Evolutionary conservation across 176 grass and related monocot genomes (phyloP).

Genomic region (Hyparrhenia diplandra): DNA sequence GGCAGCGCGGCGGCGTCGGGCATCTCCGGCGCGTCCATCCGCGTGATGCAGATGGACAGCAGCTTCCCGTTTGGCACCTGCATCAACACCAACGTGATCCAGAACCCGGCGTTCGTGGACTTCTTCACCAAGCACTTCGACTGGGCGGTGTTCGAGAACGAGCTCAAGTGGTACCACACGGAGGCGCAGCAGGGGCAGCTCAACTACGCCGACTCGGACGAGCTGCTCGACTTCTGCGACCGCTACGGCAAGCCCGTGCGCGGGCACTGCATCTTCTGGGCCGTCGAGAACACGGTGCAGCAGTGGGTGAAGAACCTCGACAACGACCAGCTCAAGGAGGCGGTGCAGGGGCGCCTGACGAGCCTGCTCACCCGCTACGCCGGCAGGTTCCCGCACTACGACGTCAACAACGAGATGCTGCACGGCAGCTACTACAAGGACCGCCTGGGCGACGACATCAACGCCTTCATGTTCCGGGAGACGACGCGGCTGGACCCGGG

Average conservation of each 20-base stretch:
- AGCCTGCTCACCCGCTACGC: constrained; percentile 71
- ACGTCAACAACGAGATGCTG: constrained; percentile 93
- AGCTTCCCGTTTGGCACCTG: constrained; percentile 74
- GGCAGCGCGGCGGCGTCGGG: neutral
- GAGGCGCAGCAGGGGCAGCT: constrained; percentile 54
- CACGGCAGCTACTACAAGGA: constrained; percentile 57
- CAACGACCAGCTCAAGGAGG: constrained; percentile 20
- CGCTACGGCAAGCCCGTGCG: constrained; percentile 34
- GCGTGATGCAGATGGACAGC: constrained; percentile 58
- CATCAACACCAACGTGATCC: constrained; percentile 43
- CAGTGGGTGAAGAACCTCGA: constrained; percentile 44
- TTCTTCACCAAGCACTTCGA: constrained; percentile 67
- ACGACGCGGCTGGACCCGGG: constrained; percentile 40
- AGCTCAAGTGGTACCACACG: constrained; percentile 88
- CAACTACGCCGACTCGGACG: constrained; percentile 64
- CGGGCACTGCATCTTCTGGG: constrained; percentile 85
- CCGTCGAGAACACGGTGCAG: constrained; percentile 51
- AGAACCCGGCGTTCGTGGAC: constrained; percentile 45
- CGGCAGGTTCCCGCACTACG: constrained; percentile 68
- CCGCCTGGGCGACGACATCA: constrained; percentile 52
- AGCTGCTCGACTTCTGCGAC: constrained; percentile 67
- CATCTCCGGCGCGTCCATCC: constrained; percentile 29
- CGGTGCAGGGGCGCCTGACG: constrained; percentile 45
- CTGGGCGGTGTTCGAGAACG: constrained; percentile 64
- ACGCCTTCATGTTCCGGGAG: constrained; percentile 60